These are phyloP conservation scores for Xylariomycetidae sp. DNA, from an alignment of 2,329 filamentous ascomycete genomes.

Conservation along the genomic window DNA sequence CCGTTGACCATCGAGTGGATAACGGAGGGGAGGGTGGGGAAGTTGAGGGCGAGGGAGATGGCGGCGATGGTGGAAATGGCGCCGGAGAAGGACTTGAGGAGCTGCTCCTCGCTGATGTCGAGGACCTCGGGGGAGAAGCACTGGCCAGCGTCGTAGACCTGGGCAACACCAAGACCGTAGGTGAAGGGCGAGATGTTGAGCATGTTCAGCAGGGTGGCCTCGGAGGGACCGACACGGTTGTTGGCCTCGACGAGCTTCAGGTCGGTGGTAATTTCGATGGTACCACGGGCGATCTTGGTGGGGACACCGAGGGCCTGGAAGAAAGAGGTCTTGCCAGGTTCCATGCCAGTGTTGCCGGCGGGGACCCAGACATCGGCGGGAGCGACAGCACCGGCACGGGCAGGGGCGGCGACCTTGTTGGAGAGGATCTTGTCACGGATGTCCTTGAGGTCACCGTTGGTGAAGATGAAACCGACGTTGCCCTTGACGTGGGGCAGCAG, in stretches of 20 bases:
- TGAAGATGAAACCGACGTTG: conserved; percentile 99
- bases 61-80: conserved; percentile 83
- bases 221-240: conserved; percentile 94
- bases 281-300: conserved; percentile 99
- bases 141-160: conserved; percentile 98
- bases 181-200: conserved; percentile 99
- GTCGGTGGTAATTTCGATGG: conserved; percentile 98
- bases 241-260: conserved; percentile 95
- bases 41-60: conserved; percentile 88
- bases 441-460: conserved; percentile 89
- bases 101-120: conserved; percentile 91
- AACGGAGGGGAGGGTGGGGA: conserved; percentile 92
- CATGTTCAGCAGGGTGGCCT: conserved; percentile 99
- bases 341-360: conserved; percentile 99
- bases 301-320: conserved; percentile 99
- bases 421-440: conserved; percentile 88
- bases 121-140: conserved; percentile 79
- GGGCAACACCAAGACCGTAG: conserved; percentile 92
- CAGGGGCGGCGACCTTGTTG: conserved; percentile 97
- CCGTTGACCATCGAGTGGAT: conserved; percentile 94
- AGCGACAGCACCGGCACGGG: conserved; percentile 94
- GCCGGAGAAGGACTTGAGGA: conserved; percentile 73
- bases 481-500: conserved; percentile 93
- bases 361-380: conserved; percentile 91
- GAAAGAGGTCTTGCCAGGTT: conserved; percentile 99